phyloP scores from a whole-genome alignment of 768 basidiomycete species.

The Clitopilus hobsonii region DNA sequence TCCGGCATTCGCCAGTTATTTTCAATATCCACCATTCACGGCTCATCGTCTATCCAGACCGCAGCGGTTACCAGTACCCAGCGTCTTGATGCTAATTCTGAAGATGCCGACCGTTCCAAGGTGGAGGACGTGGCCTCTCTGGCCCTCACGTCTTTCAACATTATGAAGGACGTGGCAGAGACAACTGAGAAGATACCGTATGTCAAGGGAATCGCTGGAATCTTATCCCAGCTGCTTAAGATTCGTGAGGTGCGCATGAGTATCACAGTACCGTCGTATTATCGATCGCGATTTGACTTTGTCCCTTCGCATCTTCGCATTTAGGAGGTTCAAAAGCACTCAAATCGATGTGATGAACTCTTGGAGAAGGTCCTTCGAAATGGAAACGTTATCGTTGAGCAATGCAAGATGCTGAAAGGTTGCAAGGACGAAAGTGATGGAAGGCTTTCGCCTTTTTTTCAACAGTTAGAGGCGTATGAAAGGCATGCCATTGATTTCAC shows the following conservation, averaged over 20 bases:
- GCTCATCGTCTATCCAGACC: background rate
- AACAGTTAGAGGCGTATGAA: background rate
- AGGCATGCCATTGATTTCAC: background rate
- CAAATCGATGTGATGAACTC: background rate
- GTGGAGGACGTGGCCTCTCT: background rate
- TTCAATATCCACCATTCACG: background rate
- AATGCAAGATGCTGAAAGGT: background rate
- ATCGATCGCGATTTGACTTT: too few relatives aligned
- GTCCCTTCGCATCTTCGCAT: background rate
- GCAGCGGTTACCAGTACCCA: background rate
- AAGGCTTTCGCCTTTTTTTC: background rate
- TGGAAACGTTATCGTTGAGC: background rate
- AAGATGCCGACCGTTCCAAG: background rate
- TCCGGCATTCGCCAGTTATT: background rate
- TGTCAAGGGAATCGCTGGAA: background rate
- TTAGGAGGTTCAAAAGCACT: background rate
- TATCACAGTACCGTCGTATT: background rate
- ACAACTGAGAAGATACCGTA: background rate
- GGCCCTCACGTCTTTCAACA: background rate
- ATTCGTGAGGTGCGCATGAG: background rate
- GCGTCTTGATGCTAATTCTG: background rate
- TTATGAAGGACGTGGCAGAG: background rate
- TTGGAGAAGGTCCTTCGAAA: background rate
- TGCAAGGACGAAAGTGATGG: background rate
- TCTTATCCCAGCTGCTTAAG: background rate